Percentiles rank a stretch among this genome's conserved stretches.
Evolutionary conservation across 2,329 filamentous ascomycete species (phyloP).

Genomic region (Claviceps sorghi): DNA sequence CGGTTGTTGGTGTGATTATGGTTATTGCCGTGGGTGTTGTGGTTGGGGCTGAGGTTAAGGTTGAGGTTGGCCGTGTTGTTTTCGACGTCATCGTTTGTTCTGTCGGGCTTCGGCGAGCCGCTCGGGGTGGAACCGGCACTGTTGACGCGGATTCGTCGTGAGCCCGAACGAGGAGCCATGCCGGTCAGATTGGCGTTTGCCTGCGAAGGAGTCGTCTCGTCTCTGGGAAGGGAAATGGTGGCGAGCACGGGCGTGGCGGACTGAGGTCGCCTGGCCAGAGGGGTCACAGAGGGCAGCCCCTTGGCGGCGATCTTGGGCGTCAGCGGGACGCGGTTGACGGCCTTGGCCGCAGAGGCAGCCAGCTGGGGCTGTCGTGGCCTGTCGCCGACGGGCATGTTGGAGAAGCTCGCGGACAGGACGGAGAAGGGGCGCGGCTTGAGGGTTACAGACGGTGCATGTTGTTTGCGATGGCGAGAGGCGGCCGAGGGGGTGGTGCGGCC

Average conservation of each 20-base stretch:
- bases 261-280: slow-evolving; percentile 24
- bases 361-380: slow-evolving; percentile 56
- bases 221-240: slow-evolving; percentile 15
- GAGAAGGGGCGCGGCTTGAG: slow-evolving; percentile 2
- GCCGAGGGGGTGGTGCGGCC: background rate
- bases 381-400: slow-evolving; percentile 33
- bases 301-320: slow-evolving; percentile 41
- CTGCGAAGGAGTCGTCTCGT: slow-evolving; percentile 38
- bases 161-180: slow-evolving; percentile 64
- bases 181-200: slow-evolving; percentile 45
- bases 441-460: slow-evolving; percentile 1
- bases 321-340: slow-evolving; percentile 31
- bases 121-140: slow-evolving; percentile 53
- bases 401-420: slow-evolving; percentile 7
- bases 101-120: slow-evolving; percentile 39
- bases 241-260: slow-evolving; percentile 8
- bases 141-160: slow-evolving; percentile 56
- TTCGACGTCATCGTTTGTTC: slow-evolving; percentile 29
- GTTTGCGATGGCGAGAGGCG: background rate
- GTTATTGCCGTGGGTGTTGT: slow-evolving; percentile 1
- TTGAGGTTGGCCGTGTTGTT: slow-evolving; percentile 5
- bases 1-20: slow-evolving; percentile 7
- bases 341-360: slow-evolving; percentile 44
- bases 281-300: slow-evolving; percentile 20
- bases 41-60: background rate